Conservation (phyloP, 768 basidiomycete species). For the Psilocybe sp. region DNA sequence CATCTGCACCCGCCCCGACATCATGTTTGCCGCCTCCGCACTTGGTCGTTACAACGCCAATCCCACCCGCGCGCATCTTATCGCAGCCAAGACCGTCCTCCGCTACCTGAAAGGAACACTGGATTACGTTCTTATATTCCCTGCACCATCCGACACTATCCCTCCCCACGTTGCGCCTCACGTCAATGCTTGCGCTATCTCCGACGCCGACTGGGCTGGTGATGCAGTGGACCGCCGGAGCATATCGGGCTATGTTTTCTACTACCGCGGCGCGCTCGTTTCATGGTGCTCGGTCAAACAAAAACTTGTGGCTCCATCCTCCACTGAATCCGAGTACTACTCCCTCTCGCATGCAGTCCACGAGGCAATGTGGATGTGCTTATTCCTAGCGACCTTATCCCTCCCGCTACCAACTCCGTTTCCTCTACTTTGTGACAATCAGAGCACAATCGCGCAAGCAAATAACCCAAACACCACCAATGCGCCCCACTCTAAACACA, state of each 20-base stretch:
- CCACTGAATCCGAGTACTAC: constrained; percentile 38
- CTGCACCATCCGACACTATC: background rate
- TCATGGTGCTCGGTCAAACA: constrained; percentile 34
- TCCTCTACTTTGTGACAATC: constrained; percentile 7
- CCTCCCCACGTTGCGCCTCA: background rate
- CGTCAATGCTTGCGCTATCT: constrained; percentile 11
- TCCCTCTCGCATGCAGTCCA: constrained; percentile 24
- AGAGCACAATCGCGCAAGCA: background rate
- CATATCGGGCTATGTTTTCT: constrained; percentile 34
- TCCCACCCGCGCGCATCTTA: constrained; percentile 25
- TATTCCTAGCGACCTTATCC: constrained; percentile 10
- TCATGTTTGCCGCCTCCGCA: constrained; percentile 25
- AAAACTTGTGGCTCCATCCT: constrained; percentile 29
- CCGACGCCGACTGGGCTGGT: constrained; percentile 32
- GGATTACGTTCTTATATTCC: constrained; percentile 17
- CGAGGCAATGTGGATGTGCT: constrained; percentile 25
- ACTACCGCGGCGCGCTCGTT: constrained; percentile 23
- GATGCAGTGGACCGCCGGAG: constrained; percentile 23
- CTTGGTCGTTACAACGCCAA: constrained; percentile 27
- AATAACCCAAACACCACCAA: constrained; percentile 1
- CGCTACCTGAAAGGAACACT: constrained; percentile 29
- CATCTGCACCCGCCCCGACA: constrained; percentile 31
- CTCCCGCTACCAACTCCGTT: constrained; percentile 1
- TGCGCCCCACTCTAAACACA: constrained; percentile 8
- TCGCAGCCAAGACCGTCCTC: constrained; percentile 28